A percentile compares a stretch with the other conserved stretches of the same genome.
Conservation (phyloP, 495 filamentous ascomycete species). For the Annulohypoxylon moriforme region DNA sequence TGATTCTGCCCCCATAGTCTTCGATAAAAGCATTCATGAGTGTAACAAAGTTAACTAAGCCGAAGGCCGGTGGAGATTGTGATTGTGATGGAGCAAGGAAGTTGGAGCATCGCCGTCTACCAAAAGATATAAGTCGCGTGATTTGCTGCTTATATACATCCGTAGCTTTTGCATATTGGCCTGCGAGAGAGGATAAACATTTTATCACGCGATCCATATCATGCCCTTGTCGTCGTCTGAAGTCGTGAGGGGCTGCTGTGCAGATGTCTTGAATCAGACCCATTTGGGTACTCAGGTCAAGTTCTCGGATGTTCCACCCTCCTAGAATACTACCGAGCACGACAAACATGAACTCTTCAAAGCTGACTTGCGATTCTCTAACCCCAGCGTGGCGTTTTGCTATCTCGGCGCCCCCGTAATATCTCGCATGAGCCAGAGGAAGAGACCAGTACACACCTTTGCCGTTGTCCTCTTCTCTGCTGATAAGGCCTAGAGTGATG, state of each 20-base stretch:
- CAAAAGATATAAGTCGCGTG: neutral
- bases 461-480: neutral
- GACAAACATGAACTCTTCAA: neutral
- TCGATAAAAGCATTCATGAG: neutral
- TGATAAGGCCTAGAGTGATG: slow-evolving; percentile 17
- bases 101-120: neutral
- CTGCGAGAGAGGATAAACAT: neutral
- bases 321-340: neutral
- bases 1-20: neutral
- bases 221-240: neutral
- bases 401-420: slow-evolving; percentile 18
- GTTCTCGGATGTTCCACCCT: neutral
- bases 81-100: neutral
- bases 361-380: neutral
- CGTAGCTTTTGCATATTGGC: neutral
- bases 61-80: neutral
- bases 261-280: neutral
- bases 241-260: neutral
- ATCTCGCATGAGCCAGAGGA: slow-evolving; percentile 18
- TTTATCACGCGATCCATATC: neutral
- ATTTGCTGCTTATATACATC: neutral
- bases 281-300: neutral
- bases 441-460: slow-evolving; percentile 25
- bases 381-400: neutral
- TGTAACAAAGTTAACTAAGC: neutral